phyloP scores from a whole-genome alignment of 116 monocot species.

The Posidonia oceanica region DNA sequence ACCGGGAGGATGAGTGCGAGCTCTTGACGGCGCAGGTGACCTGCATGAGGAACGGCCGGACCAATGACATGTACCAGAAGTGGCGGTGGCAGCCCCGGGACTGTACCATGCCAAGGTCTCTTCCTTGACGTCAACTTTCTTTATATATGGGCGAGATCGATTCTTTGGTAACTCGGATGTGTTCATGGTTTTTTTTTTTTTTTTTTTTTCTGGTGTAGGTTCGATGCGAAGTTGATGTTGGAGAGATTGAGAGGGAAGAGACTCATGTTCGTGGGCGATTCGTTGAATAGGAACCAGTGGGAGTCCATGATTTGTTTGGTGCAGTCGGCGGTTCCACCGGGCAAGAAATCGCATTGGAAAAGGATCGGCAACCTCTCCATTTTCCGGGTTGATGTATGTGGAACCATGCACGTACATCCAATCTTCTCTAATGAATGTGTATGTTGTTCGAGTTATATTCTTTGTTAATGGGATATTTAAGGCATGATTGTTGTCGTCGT shows the following conservation, averaged over 20 bases:
- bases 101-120: slow-evolving; percentile 35
- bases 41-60: slow-evolving; percentile 39
- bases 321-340: slow-evolving; percentile 23
- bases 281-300: slow-evolving; percentile 54
- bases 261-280: slow-evolving; percentile 56
- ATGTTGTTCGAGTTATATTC: background rate
- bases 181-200: background rate
- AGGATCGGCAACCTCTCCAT: slow-evolving; percentile 25
- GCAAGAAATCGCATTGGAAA: slow-evolving; percentile 19
- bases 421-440: too few species aligned
- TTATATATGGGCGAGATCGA: background rate
- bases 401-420: too few species aligned
- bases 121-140: background rate
- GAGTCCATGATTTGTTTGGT: slow-evolving; percentile 61
- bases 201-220: slow-evolving; percentile 5
- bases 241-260: slow-evolving; percentile 36
- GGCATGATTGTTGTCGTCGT: background rate
- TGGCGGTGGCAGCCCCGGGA: slow-evolving; percentile 47
- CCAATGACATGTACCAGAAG: slow-evolving; percentile 32
- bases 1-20: slow-evolving; percentile 41
- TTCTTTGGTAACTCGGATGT: background rate
- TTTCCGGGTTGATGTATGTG: slow-evolving; percentile 30
- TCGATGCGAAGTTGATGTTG: slow-evolving; percentile 26
- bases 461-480: too few species aligned
- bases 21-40: slow-evolving; percentile 41